These are phyloP conservation scores for Botrytis hyacinthi DNA, from an alignment of 2,329 filamentous ascomycete species.

Conservation along the genomic window DNA sequence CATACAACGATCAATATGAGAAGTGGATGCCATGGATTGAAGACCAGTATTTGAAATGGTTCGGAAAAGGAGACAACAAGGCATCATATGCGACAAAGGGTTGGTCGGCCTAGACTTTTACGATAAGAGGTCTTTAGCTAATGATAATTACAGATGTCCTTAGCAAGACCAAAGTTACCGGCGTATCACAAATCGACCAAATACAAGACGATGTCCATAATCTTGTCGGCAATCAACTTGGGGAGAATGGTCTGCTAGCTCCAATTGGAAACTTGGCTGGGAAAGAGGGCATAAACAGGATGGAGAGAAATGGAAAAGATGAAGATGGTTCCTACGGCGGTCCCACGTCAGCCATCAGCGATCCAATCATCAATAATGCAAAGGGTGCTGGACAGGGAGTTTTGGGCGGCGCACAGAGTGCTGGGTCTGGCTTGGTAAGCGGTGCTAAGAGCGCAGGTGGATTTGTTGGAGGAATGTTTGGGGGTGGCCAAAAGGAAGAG, in stretches of 20 bases:
- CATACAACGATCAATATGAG: constrained; percentile 72
- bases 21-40: constrained; percentile 76
- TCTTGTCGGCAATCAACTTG: constrained; percentile 54
- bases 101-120: constrained; percentile 39
- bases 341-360: constrained; percentile 9
- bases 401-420: constrained; percentile 22
- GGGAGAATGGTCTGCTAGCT: constrained; percentile 64
- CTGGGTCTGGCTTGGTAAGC: constrained; percentile 21
- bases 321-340: constrained; percentile 51
- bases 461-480: constrained; percentile 23
- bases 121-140: background rate
- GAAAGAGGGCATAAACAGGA: constrained; percentile 64
- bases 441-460: constrained; percentile 25
- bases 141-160: constrained; percentile 53
- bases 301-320: constrained; percentile 63
- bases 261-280: constrained; percentile 61
- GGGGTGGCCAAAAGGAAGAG: constrained; percentile 20
- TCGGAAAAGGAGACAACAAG: constrained; percentile 71
- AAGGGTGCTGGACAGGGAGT: constrained; percentile 23
- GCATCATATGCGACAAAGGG: constrained; percentile 68
- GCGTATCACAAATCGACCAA: constrained; percentile 47
- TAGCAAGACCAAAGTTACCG: constrained; percentile 67
- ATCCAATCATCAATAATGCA: constrained; percentile 20
- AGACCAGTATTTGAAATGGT: constrained; percentile 69
- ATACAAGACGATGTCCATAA: constrained; percentile 19